Conservation (phyloP, 768 basidiomycete species). For the Terana coerulea region DNA sequence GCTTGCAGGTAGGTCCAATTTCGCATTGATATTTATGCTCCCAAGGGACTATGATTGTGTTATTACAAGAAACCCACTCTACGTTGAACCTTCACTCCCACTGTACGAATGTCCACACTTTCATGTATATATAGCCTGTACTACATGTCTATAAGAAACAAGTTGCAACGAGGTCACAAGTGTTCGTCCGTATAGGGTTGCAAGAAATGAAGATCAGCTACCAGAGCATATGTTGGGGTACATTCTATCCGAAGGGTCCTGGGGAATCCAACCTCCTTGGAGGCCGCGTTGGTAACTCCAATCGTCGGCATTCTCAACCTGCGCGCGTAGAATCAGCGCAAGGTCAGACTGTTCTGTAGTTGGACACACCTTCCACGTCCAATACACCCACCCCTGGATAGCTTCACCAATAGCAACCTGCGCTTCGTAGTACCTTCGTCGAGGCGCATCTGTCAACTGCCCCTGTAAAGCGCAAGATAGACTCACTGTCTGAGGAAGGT, state of each 20-base stretch:
- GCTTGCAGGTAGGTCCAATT: not conserved
- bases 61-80: too few relatives aligned
- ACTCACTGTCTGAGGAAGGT: slow-evolving; percentile 57
- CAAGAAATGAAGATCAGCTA: not conserved
- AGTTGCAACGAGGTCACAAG: not conserved
- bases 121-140: slow-evolving; percentile 9
- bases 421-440: slow-evolving; percentile 68
- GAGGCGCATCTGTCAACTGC: not conserved
- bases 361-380: slow-evolving; percentile 69
- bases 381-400: slow-evolving; percentile 69
- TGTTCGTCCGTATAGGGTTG: not conserved
- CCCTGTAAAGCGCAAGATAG: not conserved
- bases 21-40: not conserved
- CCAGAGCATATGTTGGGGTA: slow-evolving; percentile 60
- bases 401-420: slow-evolving; percentile 73
- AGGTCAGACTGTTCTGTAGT: not conserved
- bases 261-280: slow-evolving; percentile 75
- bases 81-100: not conserved
- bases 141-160: not conserved
- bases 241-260: slow-evolving; percentile 58
- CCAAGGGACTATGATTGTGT: too few relatives aligned
- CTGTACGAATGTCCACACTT: not conserved
- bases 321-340: not conserved
- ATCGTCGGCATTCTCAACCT: slow-evolving; percentile 68
- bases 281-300: slow-evolving; percentile 76